Evolutionary conservation across 805 yeast species (phyloP).

Genomic region (Yamadazyma olivae): DNA sequence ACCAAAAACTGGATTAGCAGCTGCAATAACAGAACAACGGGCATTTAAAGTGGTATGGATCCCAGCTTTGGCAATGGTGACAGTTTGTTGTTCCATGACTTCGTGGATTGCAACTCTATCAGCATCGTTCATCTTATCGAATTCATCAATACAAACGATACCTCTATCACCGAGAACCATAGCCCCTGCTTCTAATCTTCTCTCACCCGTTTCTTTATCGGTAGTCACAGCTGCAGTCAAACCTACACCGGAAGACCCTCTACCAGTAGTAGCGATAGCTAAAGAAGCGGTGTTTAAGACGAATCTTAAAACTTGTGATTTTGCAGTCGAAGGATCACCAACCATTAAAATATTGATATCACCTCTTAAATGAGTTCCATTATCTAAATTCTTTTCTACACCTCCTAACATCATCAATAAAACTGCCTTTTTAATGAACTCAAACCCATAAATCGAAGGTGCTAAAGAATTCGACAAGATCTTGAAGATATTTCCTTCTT

Average conservation of each 20-base stretch:
- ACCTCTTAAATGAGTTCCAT: slow-evolving; percentile 97
- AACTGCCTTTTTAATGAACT: slow-evolving; percentile 86
- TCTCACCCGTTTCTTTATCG: slow-evolving; percentile 95
- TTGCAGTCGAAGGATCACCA: slow-evolving; percentile 98
- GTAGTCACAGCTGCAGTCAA: slow-evolving; percentile 97
- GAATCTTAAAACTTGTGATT: slow-evolving; percentile 91
- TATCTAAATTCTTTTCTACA: slow-evolving; percentile 85
- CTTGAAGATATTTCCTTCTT: slow-evolving; percentile 70
- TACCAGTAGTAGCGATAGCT: slow-evolving; percentile 97
- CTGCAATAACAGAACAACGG: slow-evolving; percentile 94
- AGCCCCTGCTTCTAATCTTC: slow-evolving; percentile 97
- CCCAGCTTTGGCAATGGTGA: slow-evolving; percentile 97
- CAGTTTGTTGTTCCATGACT: slow-evolving; percentile 99
- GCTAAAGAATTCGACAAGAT: slow-evolving; percentile 83
- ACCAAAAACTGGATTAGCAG: slow-evolving; percentile 96
- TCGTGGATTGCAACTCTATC: slow-evolving; percentile 99
- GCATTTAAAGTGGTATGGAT: slow-evolving; percentile 96
- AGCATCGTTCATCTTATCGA: slow-evolving; percentile 95
- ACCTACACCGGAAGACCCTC: slow-evolving; percentile 99
- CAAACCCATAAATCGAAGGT: slow-evolving; percentile 94
- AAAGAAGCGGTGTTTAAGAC: slow-evolving; percentile 92
- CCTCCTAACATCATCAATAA: slow-evolving; percentile 91
- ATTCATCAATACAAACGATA: slow-evolving; percentile 96
- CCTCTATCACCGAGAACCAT: slow-evolving; percentile 99
- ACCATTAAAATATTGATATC: slow-evolving; percentile 95